These are phyloP conservation scores for Lyophyllum semitale DNA, from an alignment of 768 basidiomycete species.

Conservation along the genomic window DNA sequence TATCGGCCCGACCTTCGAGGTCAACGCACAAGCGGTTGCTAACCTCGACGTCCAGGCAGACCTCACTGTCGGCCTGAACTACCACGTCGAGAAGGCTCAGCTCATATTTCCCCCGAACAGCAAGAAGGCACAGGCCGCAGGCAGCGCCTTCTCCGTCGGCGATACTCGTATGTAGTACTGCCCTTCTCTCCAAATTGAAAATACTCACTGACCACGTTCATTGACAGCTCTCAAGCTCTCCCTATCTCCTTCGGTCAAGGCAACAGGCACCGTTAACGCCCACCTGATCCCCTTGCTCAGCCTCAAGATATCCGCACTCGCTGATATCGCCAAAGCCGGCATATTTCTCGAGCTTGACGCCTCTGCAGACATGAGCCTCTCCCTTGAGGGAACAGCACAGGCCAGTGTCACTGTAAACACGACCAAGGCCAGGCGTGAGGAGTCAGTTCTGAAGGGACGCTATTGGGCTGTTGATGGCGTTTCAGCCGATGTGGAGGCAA, in stretches of 20 bases:
- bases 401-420: constrained; percentile 13
- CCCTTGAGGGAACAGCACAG: constrained; percentile 20
- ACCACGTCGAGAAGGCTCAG: constrained; percentile 40
- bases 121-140: constrained; percentile 13
- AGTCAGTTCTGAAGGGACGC: constrained; percentile 1
- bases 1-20: constrained; percentile 48
- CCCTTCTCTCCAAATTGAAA: neutral
- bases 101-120: constrained; percentile 45
- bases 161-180: constrained; percentile 41
- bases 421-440: constrained; percentile 6
- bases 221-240: constrained; percentile 41
- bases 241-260: constrained; percentile 38
- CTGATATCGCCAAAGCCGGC: constrained; percentile 31
- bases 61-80: constrained; percentile 43
- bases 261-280: constrained; percentile 42
- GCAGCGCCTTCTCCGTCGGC: constrained; percentile 32
- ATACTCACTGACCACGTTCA: neutral
- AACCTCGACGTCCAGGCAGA: constrained; percentile 38
- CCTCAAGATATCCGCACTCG: constrained; percentile 45
- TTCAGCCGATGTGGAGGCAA: neutral
- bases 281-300: constrained; percentile 52
- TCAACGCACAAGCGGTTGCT: constrained; percentile 39
- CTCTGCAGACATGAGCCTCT: constrained; percentile 30
- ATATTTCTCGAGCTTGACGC: constrained; percentile 46
- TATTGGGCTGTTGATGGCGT: neutral